A percentile compares a stretch with the other conserved stretches of the same genome.
phyloP scores from a whole-genome alignment of 1,284 basidiomycete species.

The Tylopilus sp. region DNA sequence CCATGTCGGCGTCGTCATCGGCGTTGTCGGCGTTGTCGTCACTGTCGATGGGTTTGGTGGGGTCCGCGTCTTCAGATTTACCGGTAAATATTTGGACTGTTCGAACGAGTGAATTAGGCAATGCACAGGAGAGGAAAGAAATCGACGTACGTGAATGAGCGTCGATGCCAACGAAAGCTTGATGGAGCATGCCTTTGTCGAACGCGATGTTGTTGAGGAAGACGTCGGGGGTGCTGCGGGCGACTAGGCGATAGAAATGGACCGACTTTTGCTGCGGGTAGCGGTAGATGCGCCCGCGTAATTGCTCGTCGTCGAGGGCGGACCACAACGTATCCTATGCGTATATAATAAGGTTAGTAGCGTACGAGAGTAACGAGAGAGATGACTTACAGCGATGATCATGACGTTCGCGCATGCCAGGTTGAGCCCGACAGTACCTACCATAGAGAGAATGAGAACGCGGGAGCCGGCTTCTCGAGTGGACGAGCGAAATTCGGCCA shows the following conservation, averaged over 20 bases:
- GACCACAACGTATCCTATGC: constrained; percentile 16
- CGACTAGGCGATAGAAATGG: constrained; percentile 8
- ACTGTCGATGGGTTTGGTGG: too few relatives aligned
- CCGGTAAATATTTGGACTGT: too few relatives aligned
- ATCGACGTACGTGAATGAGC: not conserved
- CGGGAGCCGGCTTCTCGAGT: not conserved
- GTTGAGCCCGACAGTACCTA: constrained; percentile 19
- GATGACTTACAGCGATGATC: constrained; percentile 15
- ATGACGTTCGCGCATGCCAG: constrained; percentile 24
- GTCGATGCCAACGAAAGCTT: not conserved
- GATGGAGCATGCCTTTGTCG: not conserved
- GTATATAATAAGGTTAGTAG: too few relatives aligned
- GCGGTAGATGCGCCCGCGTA: not conserved
- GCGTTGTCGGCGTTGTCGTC: too few relatives aligned
- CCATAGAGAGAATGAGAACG: constrained; percentile 23
- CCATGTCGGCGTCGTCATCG: too few relatives aligned
- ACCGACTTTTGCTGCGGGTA: constrained; percentile 11
- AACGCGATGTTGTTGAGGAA: not conserved
- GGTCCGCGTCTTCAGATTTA: too few relatives aligned
- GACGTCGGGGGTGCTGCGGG: not conserved
- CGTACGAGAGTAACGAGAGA: too few relatives aligned
- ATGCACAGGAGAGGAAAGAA: too few relatives aligned
- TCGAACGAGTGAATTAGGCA: too few relatives aligned
- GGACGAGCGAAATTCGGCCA: constrained; percentile 2
- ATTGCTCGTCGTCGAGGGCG: constrained; percentile 9